Conservation (phyloP, 2,329 filamentous ascomycete genomes). For the Parastagonospora avenae region DNA sequence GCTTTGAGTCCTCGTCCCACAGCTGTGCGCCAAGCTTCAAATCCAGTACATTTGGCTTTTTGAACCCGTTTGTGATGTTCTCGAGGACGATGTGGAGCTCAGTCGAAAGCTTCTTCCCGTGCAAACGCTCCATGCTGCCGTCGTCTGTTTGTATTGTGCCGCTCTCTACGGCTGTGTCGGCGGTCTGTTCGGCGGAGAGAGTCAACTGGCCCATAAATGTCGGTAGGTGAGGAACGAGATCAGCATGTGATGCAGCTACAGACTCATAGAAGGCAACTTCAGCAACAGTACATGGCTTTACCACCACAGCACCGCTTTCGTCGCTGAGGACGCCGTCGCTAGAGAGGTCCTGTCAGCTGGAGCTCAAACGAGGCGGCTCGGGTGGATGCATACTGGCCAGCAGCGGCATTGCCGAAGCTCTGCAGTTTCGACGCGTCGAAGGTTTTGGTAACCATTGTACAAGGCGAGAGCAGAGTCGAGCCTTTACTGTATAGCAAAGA, state of each 20-base stretch:
- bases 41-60: conserved; percentile 86
- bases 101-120: conserved; percentile 71
- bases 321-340: conserved; percentile 93
- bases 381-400: conserved; percentile 73
- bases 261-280: conserved; percentile 92
- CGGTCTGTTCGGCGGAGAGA: conserved; percentile 50
- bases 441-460: conserved; percentile 50
- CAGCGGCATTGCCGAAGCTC: conserved; percentile 76
- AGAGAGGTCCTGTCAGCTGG: conserved; percentile 11
- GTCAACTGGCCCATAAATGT: conserved; percentile 79
- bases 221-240: conserved; percentile 82
- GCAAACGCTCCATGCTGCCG: conserved; percentile 47
- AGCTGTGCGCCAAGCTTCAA: conserved; percentile 86
- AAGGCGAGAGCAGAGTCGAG: not conserved
- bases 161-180: conserved; percentile 25
- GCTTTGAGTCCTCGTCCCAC: conserved; percentile 75
- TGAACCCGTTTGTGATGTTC: conserved; percentile 81
- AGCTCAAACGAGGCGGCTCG: conserved; percentile 3
- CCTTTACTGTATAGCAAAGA: not conserved
- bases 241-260: conserved; percentile 66
- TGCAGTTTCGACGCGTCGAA: conserved; percentile 67
- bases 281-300: conserved; percentile 87
- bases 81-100: conserved; percentile 82
- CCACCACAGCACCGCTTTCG: conserved; percentile 79
- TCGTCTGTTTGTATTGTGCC: conserved; percentile 34